Conservation (phyloP, 306 rosid species). For the Sicyos edulis region DNA sequence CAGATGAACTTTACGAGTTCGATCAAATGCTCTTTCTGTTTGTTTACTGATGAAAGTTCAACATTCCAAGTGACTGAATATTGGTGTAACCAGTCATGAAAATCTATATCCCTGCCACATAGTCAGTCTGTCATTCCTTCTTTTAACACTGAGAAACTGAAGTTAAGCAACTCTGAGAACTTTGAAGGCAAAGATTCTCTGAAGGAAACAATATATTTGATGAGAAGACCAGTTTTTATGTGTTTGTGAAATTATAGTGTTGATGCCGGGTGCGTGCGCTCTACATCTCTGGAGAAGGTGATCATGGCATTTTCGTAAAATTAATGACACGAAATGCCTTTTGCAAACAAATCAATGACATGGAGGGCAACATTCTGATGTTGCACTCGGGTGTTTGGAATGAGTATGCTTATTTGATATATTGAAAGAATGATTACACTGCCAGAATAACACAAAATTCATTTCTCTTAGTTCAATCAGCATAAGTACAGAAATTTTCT, state of each 20-base stretch:
- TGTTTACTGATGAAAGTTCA: not conserved
- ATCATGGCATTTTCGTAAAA: not conserved
- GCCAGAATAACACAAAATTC: constrained; percentile 9
- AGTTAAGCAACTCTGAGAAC: not conserved
- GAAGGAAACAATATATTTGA: not conserved
- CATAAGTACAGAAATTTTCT: constrained; percentile 6
- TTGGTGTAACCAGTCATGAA: not conserved
- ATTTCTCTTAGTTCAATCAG: constrained; percentile 11
- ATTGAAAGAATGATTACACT: not conserved
- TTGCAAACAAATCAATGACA: not conserved
- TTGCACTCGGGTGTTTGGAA: not conserved
- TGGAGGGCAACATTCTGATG: not conserved
- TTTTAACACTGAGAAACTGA: not conserved
- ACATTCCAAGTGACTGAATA: not conserved
- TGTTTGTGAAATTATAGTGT: not conserved
- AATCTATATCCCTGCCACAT: not conserved
- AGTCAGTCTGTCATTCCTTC: not conserved
- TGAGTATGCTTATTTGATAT: not conserved
- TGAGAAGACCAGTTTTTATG: not conserved
- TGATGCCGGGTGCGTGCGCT: not conserved
- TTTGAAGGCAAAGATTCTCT: not conserved
- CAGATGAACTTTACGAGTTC: not conserved
- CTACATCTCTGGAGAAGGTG: not conserved
- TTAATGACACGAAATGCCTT: not conserved
- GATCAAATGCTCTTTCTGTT: constrained; percentile 1